These are phyloP conservation scores for Byssothecium circinans DNA, from an alignment of 2,329 filamentous ascomycete genomes.

Conservation along the genomic window DNA sequence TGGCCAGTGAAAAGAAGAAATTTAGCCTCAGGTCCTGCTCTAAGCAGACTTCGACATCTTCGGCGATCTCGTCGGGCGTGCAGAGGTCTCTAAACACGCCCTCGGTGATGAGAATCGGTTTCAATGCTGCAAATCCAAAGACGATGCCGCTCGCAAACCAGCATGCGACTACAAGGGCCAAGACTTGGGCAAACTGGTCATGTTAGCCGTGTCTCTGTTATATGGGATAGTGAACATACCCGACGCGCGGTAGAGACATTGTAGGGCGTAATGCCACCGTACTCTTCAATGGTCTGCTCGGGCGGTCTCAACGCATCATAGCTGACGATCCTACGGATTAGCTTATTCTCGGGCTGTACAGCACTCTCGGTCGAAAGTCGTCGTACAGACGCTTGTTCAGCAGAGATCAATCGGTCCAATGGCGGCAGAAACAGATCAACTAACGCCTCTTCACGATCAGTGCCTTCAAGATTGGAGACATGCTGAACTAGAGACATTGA, in stretches of 20 bases:
- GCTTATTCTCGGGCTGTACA: constrained; percentile 23
- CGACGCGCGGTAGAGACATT: constrained; percentile 48
- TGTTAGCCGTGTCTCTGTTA: constrained; percentile 11
- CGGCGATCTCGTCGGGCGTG: constrained; percentile 38
- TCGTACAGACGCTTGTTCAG: constrained; percentile 33
- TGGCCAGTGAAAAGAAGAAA: constrained; percentile 43
- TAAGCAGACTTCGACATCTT: constrained; percentile 40
- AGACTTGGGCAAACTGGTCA: constrained; percentile 30
- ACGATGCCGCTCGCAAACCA: constrained; percentile 46
- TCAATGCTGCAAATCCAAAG: constrained; percentile 46
- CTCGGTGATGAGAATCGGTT: constrained; percentile 44
- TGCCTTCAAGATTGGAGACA: constrained; percentile 54
- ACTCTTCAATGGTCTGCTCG: constrained; percentile 41
- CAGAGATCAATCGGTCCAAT: constrained; percentile 34
- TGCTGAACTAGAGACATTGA: constrained; percentile 57
- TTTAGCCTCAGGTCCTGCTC: constrained; percentile 45
- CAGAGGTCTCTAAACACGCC: constrained; percentile 44
- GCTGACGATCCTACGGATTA: constrained; percentile 47
- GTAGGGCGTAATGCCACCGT: constrained; percentile 52
- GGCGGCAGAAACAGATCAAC: constrained; percentile 40
- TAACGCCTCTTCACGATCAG: constrained; percentile 48
- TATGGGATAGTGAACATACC: constrained; percentile 30
- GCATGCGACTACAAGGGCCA: constrained; percentile 38
- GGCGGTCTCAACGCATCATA: constrained; percentile 53
- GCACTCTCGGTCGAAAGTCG: constrained; percentile 35